Percentiles rank a stretch among this genome's conserved stretches.
Evolutionary conservation across 305 asterid genomes (phyloP).

Genomic region (Ilex paraguariensis): DNA sequence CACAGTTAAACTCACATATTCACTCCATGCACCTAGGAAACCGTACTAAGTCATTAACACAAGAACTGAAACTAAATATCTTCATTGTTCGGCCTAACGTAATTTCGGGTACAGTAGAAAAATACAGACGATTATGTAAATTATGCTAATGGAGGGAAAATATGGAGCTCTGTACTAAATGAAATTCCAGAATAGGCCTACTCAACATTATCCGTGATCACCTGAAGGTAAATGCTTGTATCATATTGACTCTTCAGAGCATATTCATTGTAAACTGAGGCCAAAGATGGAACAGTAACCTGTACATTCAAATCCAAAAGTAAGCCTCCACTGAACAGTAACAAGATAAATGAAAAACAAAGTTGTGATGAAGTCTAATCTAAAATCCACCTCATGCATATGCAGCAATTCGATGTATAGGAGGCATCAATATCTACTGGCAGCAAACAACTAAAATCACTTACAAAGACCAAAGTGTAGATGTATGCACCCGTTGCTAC

Average conservation of each 20-base stretch:
- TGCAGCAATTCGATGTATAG: too few species aligned
- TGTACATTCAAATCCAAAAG: conserved; percentile 26
- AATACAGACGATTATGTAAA: too few species aligned
- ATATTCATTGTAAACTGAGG: conserved; percentile 95
- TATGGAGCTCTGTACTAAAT: too few species aligned
- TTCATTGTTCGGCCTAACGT: too few species aligned
- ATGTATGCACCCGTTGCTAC: conserved; percentile 76
- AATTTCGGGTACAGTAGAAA: too few species aligned
- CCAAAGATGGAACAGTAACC: conserved; percentile 97
- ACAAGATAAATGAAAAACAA: conserved; percentile 7
- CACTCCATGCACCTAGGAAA: too few species aligned
- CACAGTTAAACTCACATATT: too few species aligned
- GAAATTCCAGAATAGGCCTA: not conserved
- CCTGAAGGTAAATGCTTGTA: conserved; percentile 99
- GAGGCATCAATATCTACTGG: not conserved
- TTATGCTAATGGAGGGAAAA: too few species aligned
- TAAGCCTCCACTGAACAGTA: conserved; percentile 10
- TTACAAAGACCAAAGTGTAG: conserved; percentile 85
- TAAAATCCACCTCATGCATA: too few species aligned
- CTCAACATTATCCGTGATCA: conserved; percentile 14
- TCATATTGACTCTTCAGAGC: conserved; percentile 97
- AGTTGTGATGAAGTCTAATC: not conserved
- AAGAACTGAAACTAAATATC: too few species aligned
- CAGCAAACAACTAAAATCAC: conserved; percentile 32
- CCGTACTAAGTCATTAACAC: too few species aligned